Percentiles rank a stretch among this genome's conserved stretches.
These are phyloP conservation scores for Colletotrichum sp. DNA, from an alignment of 2,329 filamentous ascomycete species.

Conservation along the genomic window DNA sequence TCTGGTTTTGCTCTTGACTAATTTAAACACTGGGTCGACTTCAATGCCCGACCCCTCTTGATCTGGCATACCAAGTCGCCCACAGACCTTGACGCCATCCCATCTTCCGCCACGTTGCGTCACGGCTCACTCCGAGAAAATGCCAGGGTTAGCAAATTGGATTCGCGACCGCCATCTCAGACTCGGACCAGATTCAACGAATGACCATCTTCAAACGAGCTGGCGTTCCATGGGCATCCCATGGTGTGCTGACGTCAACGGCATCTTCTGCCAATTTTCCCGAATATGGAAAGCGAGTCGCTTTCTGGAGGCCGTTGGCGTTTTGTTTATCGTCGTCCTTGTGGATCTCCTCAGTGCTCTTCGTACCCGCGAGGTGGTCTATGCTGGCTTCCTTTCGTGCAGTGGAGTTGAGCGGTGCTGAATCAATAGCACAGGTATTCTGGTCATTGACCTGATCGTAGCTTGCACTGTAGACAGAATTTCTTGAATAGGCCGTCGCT, in stretches of 20 bases:
- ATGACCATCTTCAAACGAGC: not conserved
- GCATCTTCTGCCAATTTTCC: not conserved
- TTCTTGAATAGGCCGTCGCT: not conserved
- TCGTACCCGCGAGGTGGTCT: not conserved
- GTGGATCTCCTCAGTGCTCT: not conserved
- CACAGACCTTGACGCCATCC: not conserved
- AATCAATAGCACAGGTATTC: not conserved
- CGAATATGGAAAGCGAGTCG: too few species aligned
- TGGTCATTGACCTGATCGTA: not conserved
- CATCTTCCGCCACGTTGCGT: not conserved
- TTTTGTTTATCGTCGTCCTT: not conserved
- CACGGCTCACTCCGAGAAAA: not conserved
- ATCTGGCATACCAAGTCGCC: not conserved
- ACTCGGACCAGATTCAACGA: not conserved
- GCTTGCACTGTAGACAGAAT: not conserved
- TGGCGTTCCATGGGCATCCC: not conserved
- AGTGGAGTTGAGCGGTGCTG: not conserved
- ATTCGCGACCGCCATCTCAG: not conserved
- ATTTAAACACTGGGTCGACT: not conserved
- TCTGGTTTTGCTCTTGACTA: not conserved
- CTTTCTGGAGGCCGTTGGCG: not conserved
- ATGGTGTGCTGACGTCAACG: not conserved
- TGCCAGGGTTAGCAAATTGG: not conserved
- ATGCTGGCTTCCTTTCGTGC: not conserved
- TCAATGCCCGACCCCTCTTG: not conserved